Conservation (phyloP, 345 rosid species). For the Pistacia atlantica region DNA sequence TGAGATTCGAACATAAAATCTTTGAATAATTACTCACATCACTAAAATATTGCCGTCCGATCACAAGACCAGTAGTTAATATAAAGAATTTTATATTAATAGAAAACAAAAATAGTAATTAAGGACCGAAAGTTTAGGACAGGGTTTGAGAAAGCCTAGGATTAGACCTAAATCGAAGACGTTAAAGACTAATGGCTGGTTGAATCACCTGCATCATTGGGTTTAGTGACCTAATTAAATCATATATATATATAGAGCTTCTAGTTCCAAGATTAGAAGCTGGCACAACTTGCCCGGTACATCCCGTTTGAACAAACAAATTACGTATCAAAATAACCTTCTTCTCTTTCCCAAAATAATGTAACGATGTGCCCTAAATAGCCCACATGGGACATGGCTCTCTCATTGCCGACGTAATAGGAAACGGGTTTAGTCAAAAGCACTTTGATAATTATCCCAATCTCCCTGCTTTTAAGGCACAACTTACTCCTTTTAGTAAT, state of each 20-base stretch:
- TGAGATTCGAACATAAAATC: no score
- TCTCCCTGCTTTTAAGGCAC: not conserved
- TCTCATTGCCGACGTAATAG: not conserved
- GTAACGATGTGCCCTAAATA: not conserved
- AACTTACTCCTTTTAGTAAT: constrained; percentile 9
- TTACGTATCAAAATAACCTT: no score
- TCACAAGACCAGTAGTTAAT: no score
- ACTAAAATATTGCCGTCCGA: no score
- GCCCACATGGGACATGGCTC: not conserved
- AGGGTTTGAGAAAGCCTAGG: not conserved
- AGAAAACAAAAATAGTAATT: no score
- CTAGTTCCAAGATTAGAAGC: not conserved
- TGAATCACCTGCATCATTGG: not conserved
- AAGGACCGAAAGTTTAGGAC: no score
- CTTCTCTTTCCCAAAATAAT: not conserved
- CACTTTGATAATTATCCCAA: not conserved
- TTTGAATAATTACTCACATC: no score
- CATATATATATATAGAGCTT: not conserved
- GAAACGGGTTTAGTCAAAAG: not conserved
- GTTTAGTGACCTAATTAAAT: not conserved
- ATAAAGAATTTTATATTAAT: no score
- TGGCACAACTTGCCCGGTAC: not conserved
- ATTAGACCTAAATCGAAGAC: not conserved
- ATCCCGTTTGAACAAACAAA: no score
- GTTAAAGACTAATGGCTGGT: not conserved